Percentiles rank a stretch among this genome's conserved stretches.
These are phyloP conservation scores for Thamnidium elegans DNA, from an alignment of 192 early-diverging fungal genomes.

Conservation along the genomic window DNA sequence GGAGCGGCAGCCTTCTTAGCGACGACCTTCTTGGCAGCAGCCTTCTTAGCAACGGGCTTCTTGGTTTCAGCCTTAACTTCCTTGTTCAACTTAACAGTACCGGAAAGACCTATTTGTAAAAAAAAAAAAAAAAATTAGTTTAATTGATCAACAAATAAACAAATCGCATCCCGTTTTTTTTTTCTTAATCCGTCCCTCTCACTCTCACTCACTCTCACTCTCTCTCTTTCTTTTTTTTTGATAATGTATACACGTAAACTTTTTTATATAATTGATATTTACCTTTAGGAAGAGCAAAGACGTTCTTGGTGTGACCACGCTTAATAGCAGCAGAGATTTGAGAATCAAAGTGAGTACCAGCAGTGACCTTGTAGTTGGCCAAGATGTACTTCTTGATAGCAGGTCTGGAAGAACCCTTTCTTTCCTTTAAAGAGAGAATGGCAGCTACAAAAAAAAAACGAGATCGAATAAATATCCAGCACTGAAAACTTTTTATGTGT, in stretches of 20 bases:
- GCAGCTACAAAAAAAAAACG: slow-evolving; percentile 36
- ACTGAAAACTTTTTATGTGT: neutral
- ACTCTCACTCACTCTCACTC: neutral
- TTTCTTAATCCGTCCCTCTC: too few relatives aligned
- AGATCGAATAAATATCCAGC: neutral
- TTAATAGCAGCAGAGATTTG: slow-evolving; percentile 65
- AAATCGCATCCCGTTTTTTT: neutral
- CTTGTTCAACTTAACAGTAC: slow-evolving; percentile 66
- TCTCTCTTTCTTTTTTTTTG: neutral
- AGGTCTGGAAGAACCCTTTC: slow-evolving; percentile 66
- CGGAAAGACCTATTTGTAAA: slow-evolving; percentile 40
- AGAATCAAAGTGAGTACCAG: slow-evolving; percentile 49
- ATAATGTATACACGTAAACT: neutral
- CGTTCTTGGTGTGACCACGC: slow-evolving; percentile 52
- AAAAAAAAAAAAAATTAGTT: neutral
- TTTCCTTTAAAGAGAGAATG: slow-evolving; percentile 61
- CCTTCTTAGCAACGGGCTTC: slow-evolving; percentile 34
- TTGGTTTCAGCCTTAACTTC: slow-evolving; percentile 43
- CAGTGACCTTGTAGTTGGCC: slow-evolving; percentile 59
- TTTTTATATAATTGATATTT: slow-evolving; percentile 13
- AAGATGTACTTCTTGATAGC: slow-evolving; percentile 79
- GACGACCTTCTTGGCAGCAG: slow-evolving; percentile 46
- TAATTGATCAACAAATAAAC: neutral
- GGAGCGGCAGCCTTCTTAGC: slow-evolving; percentile 2
- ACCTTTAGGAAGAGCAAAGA: slow-evolving; percentile 68